These are phyloP conservation scores for Pharnaceum exiguum DNA, from an alignment of 148 eudicot genomes.

Conservation along the genomic window DNA sequence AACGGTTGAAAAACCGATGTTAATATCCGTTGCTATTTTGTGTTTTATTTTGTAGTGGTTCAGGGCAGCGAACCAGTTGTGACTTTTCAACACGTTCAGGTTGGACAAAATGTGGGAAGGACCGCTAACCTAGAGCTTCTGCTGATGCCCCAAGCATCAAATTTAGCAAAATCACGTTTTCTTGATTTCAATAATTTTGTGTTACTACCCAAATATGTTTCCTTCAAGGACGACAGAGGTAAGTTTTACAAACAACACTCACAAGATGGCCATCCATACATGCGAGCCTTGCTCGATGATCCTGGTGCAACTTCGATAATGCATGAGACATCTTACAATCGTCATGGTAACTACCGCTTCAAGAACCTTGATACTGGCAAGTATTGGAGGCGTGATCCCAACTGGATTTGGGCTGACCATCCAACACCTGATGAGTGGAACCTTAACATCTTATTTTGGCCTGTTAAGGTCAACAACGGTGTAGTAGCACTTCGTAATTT, in stretches of 20 bases:
- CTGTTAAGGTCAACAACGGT: background rate
- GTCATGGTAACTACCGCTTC: background rate
- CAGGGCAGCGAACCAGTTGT: too few relatives aligned
- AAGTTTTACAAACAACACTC: background rate
- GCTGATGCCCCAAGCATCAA: background rate
- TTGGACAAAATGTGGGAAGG: background rate
- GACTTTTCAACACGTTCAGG: background rate
- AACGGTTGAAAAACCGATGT: too few relatives aligned
- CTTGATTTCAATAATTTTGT: background rate
- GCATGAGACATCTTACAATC: background rate
- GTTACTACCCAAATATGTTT: background rate
- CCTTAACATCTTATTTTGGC: background rate
- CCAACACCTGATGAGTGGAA: background rate
- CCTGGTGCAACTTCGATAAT: too few relatives aligned
- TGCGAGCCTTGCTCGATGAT: background rate
- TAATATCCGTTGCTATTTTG: too few relatives aligned
- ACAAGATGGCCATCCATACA: background rate
- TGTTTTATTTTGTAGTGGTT: too few relatives aligned
- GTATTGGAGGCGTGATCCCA: too few relatives aligned
- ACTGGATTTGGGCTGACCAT: too few relatives aligned
- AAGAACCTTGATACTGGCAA: too few relatives aligned
- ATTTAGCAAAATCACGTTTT: background rate
- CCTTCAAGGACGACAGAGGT: conserved; percentile 1
- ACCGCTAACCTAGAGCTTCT: background rate
- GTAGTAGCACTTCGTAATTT: background rate